These are phyloP conservation scores for Cylindricascospora bacillispora DNA, from an alignment of 1,139 yeast species.

Conservation along the genomic window DNA sequence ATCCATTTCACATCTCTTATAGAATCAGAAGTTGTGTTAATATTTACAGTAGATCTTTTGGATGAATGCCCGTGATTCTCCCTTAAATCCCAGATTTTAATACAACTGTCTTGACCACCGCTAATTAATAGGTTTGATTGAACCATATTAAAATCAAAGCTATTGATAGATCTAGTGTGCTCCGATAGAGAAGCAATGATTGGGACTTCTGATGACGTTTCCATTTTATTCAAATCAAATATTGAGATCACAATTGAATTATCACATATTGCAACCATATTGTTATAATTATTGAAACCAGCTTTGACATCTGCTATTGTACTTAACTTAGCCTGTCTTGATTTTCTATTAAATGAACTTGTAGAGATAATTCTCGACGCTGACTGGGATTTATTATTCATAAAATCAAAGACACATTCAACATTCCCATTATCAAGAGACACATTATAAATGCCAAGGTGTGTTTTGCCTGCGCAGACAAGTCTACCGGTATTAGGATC, in stretches of 20 bases:
- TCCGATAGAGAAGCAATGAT: constrained; percentile 42
- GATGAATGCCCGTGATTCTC: constrained; percentile 25
- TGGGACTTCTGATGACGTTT: constrained; percentile 24
- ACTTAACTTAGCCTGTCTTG: constrained; percentile 31
- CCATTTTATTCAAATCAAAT: constrained; percentile 32
- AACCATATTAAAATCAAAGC: constrained; percentile 55
- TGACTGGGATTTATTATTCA: too few species aligned
- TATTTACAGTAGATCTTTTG: constrained; percentile 21
- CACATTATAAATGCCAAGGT: constrained; percentile 21
- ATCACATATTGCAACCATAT: constrained; percentile 33
- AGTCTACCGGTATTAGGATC: constrained; percentile 15
- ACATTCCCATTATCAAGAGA: too few species aligned
- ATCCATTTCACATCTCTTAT: constrained; percentile 26
- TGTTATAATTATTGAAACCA: constrained; percentile 33
- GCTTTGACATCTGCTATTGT: constrained; percentile 37
- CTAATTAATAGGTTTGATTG: constrained; percentile 52
- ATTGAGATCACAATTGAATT: constrained; percentile 40
- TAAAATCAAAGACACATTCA: constrained; percentile 15
- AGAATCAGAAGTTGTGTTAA: constrained; percentile 35
- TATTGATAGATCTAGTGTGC: constrained; percentile 71
- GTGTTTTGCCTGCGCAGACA: constrained; percentile 24
- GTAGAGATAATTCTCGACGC: too few species aligned
- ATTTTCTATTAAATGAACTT: too few species aligned
- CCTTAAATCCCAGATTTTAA: constrained; percentile 81
- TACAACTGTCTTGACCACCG: constrained; percentile 86